These are phyloP conservation scores for Lagerstroemia speciosa DNA, from an alignment of 345 rosid genomes.

Conservation along the genomic window DNA sequence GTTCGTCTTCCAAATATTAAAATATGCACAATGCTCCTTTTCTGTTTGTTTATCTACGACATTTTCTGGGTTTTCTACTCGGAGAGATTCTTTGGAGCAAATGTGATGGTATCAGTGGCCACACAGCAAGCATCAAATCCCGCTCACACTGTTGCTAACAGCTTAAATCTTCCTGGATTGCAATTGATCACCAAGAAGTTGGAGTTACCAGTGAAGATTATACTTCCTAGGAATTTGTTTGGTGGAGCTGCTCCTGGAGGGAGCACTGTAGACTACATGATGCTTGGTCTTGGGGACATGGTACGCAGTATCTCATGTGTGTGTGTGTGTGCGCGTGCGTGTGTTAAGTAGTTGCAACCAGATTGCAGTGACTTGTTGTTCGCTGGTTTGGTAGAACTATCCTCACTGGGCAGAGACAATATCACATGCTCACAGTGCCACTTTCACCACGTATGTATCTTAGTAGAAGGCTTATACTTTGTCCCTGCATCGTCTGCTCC, in stretches of 20 bases:
- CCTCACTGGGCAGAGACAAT: not conserved
- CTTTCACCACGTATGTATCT: not conserved
- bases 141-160: conserved; percentile 83
- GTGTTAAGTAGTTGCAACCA: conserved; percentile 3
- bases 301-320: conserved; percentile 38
- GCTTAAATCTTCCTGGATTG: conserved; percentile 91
- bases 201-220: conserved; percentile 89
- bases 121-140: conserved; percentile 96
- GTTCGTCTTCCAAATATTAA: conserved; percentile 94
- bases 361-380: not conserved
- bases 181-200: conserved; percentile 89
- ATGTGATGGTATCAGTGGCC: conserved; percentile 98
- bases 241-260: conserved; percentile 63
- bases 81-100: conserved; percentile 94
- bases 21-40: conserved; percentile 80
- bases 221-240: conserved; percentile 73
- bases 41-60: conserved; percentile 82
- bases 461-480: not conserved
- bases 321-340: conserved; percentile 38
- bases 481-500: not conserved
- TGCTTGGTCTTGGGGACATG: conserved; percentile 99
- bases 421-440: not conserved
- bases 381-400: not conserved
- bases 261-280: conserved; percentile 71
- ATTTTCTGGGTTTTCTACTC: conserved; percentile 99